A percentile compares a stretch with the other conserved stretches of the same genome.
Conservation (phyloP, 768 basidiomycete species). For the Boletus subparvulus region DNA sequence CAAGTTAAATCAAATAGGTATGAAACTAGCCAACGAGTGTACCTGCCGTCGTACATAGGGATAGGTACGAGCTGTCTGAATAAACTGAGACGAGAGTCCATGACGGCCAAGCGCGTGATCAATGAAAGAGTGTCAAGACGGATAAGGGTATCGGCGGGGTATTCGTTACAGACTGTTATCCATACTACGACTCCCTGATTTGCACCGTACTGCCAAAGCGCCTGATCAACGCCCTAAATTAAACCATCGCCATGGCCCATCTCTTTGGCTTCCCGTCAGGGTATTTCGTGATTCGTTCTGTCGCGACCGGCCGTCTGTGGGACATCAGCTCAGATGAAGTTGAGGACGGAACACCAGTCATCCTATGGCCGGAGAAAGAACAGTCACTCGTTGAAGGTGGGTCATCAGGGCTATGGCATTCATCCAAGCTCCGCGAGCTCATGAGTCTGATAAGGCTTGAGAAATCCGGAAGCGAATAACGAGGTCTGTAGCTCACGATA, state of each 20-base stretch:
- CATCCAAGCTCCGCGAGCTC: slow-evolving; percentile 5
- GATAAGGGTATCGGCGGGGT: too few species aligned
- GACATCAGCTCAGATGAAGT: slow-evolving; percentile 35
- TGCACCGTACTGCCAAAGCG: not conserved
- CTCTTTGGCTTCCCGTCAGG: slow-evolving; percentile 38
- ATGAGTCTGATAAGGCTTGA: slow-evolving; percentile 47
- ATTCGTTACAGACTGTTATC: too few species aligned
- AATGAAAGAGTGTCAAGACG: too few species aligned
- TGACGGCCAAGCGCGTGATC: too few species aligned
- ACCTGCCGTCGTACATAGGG: too few species aligned
- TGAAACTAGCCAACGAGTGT: too few species aligned
- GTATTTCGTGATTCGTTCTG: slow-evolving; percentile 40
- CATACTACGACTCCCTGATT: not conserved
- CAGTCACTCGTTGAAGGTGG: slow-evolving; percentile 75
- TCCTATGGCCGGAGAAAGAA: slow-evolving; percentile 74
- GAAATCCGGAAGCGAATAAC: slow-evolving; percentile 69
- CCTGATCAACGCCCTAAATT: not conserved
- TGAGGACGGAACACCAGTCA: slow-evolving; percentile 45
- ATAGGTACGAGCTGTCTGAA: too few species aligned
- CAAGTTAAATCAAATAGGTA: too few species aligned
- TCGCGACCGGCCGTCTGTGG: slow-evolving; percentile 36
- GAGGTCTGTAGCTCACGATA: slow-evolving; percentile 46
- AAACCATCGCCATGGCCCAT: slow-evolving; percentile 15
- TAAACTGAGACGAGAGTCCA: too few species aligned
- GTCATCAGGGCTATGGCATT: slow-evolving; percentile 13